These are phyloP conservation scores for Solanum habrochaites DNA, from an alignment of 257 asterid genomes.

Conservation along the genomic window DNA sequence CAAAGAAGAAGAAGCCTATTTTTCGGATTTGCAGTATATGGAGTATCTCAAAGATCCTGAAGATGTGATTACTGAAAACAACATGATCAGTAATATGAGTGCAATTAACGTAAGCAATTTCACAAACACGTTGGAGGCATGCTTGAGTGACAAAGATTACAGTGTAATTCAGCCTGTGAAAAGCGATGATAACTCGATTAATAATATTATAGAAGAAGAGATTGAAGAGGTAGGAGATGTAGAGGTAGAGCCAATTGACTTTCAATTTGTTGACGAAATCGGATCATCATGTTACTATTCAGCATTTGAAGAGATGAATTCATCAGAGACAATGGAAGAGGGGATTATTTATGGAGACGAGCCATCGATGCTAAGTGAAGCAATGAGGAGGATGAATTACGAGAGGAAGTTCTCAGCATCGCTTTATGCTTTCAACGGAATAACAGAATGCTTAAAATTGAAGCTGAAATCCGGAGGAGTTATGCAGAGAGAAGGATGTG, in stretches of 20 bases:
- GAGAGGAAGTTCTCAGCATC: conserved; percentile 78
- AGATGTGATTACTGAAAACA: conserved; percentile 12
- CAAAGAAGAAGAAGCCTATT: conserved; percentile 20
- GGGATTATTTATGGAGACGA: conserved; percentile 13
- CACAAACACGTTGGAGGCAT: not conserved
- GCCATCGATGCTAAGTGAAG: conserved; percentile 36
- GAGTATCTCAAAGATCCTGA: conserved; percentile 52
- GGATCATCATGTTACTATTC: conserved; percentile 40
- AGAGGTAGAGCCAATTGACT: conserved; percentile 29
- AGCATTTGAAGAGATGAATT: conserved; percentile 43
- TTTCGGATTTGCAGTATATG: conserved; percentile 33
- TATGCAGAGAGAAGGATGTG: conserved; percentile 17
- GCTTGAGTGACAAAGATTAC: not conserved
- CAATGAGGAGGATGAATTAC: conserved; percentile 60
- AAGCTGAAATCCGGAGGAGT: conserved; percentile 25
- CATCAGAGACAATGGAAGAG: conserved; percentile 1
- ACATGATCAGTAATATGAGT: not conserved
- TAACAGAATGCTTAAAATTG: conserved; percentile 55
- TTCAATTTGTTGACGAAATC: conserved; percentile 57
- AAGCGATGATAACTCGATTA: not conserved
- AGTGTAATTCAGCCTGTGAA: conserved; percentile 5
- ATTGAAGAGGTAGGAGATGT: conserved; percentile 12
- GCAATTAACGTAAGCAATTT: not conserved
- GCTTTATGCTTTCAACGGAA: conserved; percentile 67
- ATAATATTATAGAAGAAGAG: not conserved